phyloP scores from a whole-genome alignment of 1,284 basidiomycete genomes.

The Pseudozyma thailandica region DNA sequence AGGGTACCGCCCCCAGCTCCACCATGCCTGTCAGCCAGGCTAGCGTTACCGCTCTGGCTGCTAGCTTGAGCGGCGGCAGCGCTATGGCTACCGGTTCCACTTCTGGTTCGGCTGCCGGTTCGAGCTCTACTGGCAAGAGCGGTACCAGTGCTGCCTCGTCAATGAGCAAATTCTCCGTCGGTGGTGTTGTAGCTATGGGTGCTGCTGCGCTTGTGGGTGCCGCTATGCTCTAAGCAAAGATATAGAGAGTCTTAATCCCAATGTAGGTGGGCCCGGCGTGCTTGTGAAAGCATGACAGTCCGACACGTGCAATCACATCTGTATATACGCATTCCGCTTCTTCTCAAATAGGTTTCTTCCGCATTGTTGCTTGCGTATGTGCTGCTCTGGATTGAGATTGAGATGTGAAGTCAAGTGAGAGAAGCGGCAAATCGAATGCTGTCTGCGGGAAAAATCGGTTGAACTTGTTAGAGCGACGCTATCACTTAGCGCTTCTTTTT shows the following conservation, averaged over 20 bases:
- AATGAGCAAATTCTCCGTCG: slow-evolving; percentile 21
- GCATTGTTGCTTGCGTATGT: too few species aligned
- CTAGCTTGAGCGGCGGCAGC: slow-evolving; percentile 31
- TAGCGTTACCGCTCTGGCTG: slow-evolving; percentile 39
- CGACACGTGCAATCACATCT: too few species aligned
- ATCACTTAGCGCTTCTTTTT: neutral
- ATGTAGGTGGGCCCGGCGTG: too few species aligned
- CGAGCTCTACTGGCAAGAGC: slow-evolving; percentile 8
- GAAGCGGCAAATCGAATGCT: too few species aligned
- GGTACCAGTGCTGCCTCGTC: slow-evolving; percentile 20
- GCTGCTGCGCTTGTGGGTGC: slow-evolving; percentile 36
- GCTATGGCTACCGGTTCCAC: slow-evolving; percentile 15
- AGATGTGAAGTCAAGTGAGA: too few species aligned
- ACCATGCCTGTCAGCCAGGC: slow-evolving; percentile 35
- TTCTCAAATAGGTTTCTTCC: too few species aligned
- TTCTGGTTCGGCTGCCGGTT: slow-evolving; percentile 5
- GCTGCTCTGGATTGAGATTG: too few species aligned
- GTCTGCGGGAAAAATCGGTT: too few species aligned
- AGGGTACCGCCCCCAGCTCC: slow-evolving; percentile 34
- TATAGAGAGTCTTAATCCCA: neutral
- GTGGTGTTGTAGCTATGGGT: slow-evolving; percentile 35
- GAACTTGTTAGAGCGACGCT: too few species aligned
- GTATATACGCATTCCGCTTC: too few species aligned
- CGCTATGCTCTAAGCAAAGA: slow-evolving; percentile 25
- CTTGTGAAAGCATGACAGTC: too few species aligned